Evolutionary conservation across 306 rosid genomes (phyloP).

Genomic region (Amphicarpaea edgeworthii): DNA sequence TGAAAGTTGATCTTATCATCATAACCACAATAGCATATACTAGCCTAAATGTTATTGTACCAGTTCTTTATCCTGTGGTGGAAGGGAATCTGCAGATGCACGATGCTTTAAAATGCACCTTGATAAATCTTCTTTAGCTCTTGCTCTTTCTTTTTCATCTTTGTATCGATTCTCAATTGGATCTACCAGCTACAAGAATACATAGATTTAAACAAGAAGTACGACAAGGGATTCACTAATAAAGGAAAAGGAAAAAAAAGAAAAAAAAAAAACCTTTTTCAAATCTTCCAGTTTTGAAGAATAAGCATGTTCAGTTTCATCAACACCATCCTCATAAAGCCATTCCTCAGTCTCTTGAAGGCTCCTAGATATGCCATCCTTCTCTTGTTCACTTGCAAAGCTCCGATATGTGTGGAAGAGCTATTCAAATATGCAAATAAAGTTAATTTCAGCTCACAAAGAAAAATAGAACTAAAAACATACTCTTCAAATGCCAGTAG

Average conservation of each 20-base stretch:
- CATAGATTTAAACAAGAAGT: conserved; percentile 38
- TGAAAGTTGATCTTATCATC: conserved; percentile 38
- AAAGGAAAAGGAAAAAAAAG: conserved; percentile 31
- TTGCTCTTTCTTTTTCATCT: conserved; percentile 81
- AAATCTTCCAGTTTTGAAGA: conserved; percentile 82
- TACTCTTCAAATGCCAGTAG: conserved; percentile 37
- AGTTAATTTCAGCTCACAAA: conserved; percentile 36
- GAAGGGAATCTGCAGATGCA: conserved; percentile 44
- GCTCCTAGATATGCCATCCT: conserved; percentile 78
- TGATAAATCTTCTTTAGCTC: conserved; percentile 54
- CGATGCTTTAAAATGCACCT: conserved; percentile 34
- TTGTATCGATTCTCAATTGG: conserved; percentile 87
- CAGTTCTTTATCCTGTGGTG: conserved; percentile 45
- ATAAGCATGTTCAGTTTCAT: conserved; percentile 91
- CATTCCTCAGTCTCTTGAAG: conserved; percentile 96
- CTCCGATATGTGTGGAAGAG: conserved; percentile 80
- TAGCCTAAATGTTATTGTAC: conserved; percentile 38
- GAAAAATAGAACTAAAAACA: conserved; percentile 35
- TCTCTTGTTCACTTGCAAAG: conserved; percentile 83
- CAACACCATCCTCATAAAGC: conserved; percentile 97
- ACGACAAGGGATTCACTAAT: conserved; percentile 33
- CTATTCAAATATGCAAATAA: conserved; percentile 60
- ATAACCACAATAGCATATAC: conserved; percentile 8
- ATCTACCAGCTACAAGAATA: conserved; percentile 73
- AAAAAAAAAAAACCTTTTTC: conserved; percentile 66